These are phyloP conservation scores for Arbutus unedo DNA, from an alignment of 148 eudicot species.

Conservation along the genomic window DNA sequence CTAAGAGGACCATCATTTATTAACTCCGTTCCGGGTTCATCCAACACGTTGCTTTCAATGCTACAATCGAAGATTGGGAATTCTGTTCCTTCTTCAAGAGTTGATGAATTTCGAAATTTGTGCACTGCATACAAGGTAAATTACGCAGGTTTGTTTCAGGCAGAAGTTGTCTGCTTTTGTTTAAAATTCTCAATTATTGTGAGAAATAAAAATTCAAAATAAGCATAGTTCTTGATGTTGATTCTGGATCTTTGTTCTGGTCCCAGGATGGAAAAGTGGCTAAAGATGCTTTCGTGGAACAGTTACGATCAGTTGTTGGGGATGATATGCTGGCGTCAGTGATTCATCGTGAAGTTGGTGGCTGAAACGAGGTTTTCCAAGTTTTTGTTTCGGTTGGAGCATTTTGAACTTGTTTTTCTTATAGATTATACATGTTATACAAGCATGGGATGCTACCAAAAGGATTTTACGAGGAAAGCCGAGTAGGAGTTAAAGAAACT, in stretches of 20 bases:
- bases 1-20: constrained; percentile 15
- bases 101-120: constrained; percentile 30
- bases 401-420: background rate
- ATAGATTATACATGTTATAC: constrained; percentile 1
- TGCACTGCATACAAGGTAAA: constrained; percentile 45
- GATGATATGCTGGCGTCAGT: constrained; percentile 40
- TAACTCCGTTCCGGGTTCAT: constrained; percentile 21
- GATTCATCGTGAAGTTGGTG: constrained; percentile 35
- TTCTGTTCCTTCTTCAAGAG: constrained; percentile 38
- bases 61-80: constrained; percentile 36
- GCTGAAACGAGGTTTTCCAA: constrained; percentile 28
- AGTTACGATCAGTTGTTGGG: constrained; percentile 45
- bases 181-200: background rate
- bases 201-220: background rate
- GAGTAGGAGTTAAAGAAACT: background rate
- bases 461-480: constrained; percentile 16
- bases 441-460: constrained; percentile 6
- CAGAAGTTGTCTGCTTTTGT: background rate
- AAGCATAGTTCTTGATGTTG: background rate
- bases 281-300: constrained; percentile 39
- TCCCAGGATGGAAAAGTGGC: constrained; percentile 56
- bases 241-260: background rate
- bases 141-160: background rate
- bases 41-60: constrained; percentile 20
- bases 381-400: constrained; percentile 9